Evolutionary conservation across 495 filamentous ascomycete species (phyloP), one percentile per base, ranked within the genome.

Genomic region (Penicillium argentinense): DNA sequence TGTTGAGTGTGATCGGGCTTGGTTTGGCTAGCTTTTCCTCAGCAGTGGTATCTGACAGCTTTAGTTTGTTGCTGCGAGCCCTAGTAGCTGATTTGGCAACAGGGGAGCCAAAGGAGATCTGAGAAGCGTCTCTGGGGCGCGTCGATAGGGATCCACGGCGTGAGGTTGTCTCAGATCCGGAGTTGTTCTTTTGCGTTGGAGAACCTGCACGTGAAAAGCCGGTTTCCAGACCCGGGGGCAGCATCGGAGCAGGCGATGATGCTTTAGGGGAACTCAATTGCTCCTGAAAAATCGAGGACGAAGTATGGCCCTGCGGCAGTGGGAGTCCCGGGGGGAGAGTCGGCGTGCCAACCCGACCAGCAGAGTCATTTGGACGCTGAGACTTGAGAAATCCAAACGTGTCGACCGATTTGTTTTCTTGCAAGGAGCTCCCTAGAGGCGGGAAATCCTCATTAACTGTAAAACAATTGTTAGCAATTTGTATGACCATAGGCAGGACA

Each of bases 321-420:
- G 77, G 77, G 32, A 89, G 78, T 0, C 86, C 87, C 18, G 87
- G 86, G 25, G 86, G 85, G 8, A 85, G 66, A 2, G 74, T 76
- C 3, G 84, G 83, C 8, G 80, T 83, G 3, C 75, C 75, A 25
- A 74, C 64, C 19, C 73, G 72, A 26, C 59, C 63, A 11, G 61
- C 48, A 34, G 68, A 62, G 14, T 73, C 69, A 25, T 36, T 54
- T 12, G 60, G 52, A 9, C 72, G 48, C 44, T 72, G 72, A 13
- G 74, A 73, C 26, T 68, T 66, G 26, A 73, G 60, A 52, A 77
- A 74, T 3, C 62, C 75, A 41, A 73, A 73, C n/a, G 60, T 63
- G 37, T 73, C 70, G 24, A 68, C 52, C 11, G 66, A 47, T 16
- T 68, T 64, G n/a, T 56, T 64, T 29, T 69, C 66, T 25, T 67